Conservation (phyloP, 2,329 filamentous ascomycete genomes). For the Chrysoporthe puriensis region DNA sequence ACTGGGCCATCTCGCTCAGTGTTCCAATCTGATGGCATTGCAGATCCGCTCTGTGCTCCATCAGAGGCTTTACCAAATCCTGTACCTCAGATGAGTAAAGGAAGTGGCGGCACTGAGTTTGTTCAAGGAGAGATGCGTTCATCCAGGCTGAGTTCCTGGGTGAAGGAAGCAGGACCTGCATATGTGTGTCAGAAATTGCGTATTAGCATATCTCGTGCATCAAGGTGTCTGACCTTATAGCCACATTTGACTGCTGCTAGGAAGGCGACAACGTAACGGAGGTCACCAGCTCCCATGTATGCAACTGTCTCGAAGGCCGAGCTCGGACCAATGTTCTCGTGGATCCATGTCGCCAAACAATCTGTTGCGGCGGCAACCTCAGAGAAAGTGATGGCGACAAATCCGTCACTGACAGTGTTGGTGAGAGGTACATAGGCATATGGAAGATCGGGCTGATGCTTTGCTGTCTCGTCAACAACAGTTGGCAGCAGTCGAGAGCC, state of each 20-base stretch:
- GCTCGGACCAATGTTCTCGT: constrained; percentile 13
- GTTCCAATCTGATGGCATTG: not conserved
- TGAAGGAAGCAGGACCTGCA: constrained; percentile 11
- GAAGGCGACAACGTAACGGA: constrained; percentile 20
- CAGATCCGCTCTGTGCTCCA: constrained; percentile 11
- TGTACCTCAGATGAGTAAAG: constrained; percentile 5
- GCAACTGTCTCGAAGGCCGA: constrained; percentile 19
- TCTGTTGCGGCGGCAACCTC: constrained; percentile 15
- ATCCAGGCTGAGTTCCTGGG: constrained; percentile 23
- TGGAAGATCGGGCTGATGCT: constrained; percentile 14
- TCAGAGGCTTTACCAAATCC: not conserved
- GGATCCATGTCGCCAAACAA: constrained; percentile 16
- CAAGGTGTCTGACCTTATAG: constrained; percentile 7
- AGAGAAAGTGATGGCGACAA: constrained; percentile 16
- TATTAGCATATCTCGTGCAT: not conserved
- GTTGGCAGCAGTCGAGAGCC: constrained; percentile 19
- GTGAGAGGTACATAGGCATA: constrained; percentile 17
- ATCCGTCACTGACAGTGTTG: constrained; percentile 18
- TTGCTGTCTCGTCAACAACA: constrained; percentile 21
- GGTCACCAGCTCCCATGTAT: constrained; percentile 17
- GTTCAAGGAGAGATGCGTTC: constrained; percentile 21
- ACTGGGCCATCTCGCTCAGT: constrained; percentile 19
- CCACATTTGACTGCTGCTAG: constrained; percentile 26
- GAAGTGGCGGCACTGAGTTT: constrained; percentile 17
- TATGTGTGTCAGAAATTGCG: not conserved